Conservation (phyloP, 164 flowering plant genomes). For the Annona squamosa region DNA sequence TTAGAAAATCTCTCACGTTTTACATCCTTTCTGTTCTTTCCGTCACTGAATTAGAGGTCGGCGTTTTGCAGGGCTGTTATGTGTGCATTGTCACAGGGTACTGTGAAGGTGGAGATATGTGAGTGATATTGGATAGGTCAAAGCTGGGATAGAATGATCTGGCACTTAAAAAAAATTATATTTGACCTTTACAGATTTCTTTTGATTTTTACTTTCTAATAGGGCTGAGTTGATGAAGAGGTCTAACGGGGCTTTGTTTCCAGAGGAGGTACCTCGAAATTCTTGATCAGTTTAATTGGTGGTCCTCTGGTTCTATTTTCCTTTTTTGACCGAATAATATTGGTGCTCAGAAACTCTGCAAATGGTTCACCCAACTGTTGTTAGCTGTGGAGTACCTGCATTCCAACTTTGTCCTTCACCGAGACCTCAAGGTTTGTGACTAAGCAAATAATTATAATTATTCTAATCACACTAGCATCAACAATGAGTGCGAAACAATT, state of each 20-base stretch:
- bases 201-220: slow-evolving; percentile 6
- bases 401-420: slow-evolving; percentile 83
- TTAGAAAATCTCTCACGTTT: slow-evolving; percentile 14
- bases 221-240: slow-evolving; percentile 98
- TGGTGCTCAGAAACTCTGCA: slow-evolving; percentile 77
- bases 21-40: background rate
- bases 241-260: slow-evolving; percentile 68
- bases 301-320: background rate
- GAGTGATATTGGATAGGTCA: slow-evolving; percentile 29
- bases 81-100: slow-evolving; percentile 99
- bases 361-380: slow-evolving; percentile 88
- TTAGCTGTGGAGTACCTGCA: slow-evolving; percentile 94
- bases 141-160: background rate
- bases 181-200: background rate
- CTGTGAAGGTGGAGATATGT: slow-evolving; percentile 99
- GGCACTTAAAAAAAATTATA: background rate
- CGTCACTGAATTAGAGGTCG: slow-evolving; percentile 10
- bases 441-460: background rate
- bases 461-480: background rate
- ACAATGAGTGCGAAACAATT: slow-evolving; percentile 8
- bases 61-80: slow-evolving; percentile 76
- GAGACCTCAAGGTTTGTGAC: slow-evolving; percentile 72
- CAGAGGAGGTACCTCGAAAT: slow-evolving; percentile 73
- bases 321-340: background rate
- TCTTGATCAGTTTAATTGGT: background rate